Base-by-base conservation (phyloP, 75 land plant genomes). In the Azolla pinnata region DNA sequence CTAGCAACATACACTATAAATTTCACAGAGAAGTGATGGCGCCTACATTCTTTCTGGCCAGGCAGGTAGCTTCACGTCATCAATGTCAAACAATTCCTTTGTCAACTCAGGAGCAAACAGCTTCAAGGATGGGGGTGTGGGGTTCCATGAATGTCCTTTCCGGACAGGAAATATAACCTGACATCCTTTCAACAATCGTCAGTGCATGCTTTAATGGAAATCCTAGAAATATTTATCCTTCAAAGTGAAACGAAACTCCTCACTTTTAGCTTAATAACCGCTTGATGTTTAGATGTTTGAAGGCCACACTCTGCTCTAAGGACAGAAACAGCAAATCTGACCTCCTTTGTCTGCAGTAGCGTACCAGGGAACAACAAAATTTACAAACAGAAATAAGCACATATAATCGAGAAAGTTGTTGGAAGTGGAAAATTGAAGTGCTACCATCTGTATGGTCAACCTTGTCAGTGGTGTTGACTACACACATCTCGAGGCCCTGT, bases 41-140 rank as follows among this genome's bases (percentile, higher is more conserved):
- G 68, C 90, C 67, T 74, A 85, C 98, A 92, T 92, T 33, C 78
- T 74, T 47, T 80, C 96, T 17, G 75, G 40, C 96, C 96, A 92
- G 16, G 67, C 33, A 38, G 98, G 86, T 50, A 92, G 90, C 54
- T 76, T 92, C 54, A 85, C 67, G 62, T 92, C 95, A 28, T 92
- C 98, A 63, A 88, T 56, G 25, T 84, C 73, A 54, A 92, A 85
- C 7, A 88, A 59, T 9, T 76, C 76, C 62, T 70, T 83, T 65
- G 88, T 51, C 35, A 75, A 69, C 42, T 74, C 21, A 44, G 96
- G 68, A 9, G 87, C 67, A 29, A 80, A 81, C 17, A 92, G 60
- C 49, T 88, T 92, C 56, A 88, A 12, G 35, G 75, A 84, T 61
- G 96, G 97, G 33, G 84, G 75, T 35, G 79, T 53, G 56, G 81